Conservation (phyloP, 2,329 filamentous ascomycete genomes). For the Neonectria hederae region DNA sequence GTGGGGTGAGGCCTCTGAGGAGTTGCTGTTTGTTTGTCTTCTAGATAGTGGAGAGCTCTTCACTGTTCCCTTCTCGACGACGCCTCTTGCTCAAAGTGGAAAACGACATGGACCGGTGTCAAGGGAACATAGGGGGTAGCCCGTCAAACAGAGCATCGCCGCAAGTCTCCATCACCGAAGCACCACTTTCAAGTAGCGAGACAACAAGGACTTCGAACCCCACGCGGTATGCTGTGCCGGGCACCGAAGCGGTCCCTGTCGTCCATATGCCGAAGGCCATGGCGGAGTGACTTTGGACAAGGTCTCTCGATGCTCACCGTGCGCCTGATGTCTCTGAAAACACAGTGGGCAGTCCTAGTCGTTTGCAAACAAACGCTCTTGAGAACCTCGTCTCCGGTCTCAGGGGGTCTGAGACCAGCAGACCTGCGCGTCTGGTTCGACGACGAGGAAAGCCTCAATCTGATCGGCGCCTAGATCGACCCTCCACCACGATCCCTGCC, state of each 20-base stretch:
- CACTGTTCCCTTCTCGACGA: not conserved
- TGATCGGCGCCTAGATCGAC: slow-evolving; percentile 31
- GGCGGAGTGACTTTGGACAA: slow-evolving; percentile 15
- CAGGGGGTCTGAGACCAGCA: slow-evolving; percentile 17
- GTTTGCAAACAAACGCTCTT: slow-evolving; percentile 1
- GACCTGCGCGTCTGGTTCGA: slow-evolving; percentile 23
- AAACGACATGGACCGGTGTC: not conserved
- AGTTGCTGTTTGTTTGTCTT: slow-evolving; percentile 25
- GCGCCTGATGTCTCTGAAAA: slow-evolving; percentile 13
- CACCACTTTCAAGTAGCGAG: slow-evolving; percentile 7
- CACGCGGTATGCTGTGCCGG: slow-evolving; percentile 17
- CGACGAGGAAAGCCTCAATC: slow-evolving; percentile 30
- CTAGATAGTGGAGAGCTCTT: not conserved
- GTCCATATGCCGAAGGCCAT: slow-evolving; percentile 24
- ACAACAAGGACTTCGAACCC: slow-evolving; percentile 4
- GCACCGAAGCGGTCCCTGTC: slow-evolving; percentile 21
- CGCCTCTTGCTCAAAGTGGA: not conserved
- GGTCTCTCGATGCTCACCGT: slow-evolving; percentile 12
- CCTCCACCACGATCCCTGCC: slow-evolving; percentile 12
- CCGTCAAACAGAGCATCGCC: slow-evolving; percentile 26
- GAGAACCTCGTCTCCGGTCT: slow-evolving; percentile 24
- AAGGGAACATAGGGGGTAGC: not conserved
- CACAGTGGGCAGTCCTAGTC: not conserved
- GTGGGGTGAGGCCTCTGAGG: slow-evolving; percentile 3
- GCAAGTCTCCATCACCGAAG: slow-evolving; percentile 14